Evolutionary conservation across 352 stramenopile species (phyloP), one percentile per base, ranked within the genome.

Genomic region (Phytophthora rubi): DNA sequence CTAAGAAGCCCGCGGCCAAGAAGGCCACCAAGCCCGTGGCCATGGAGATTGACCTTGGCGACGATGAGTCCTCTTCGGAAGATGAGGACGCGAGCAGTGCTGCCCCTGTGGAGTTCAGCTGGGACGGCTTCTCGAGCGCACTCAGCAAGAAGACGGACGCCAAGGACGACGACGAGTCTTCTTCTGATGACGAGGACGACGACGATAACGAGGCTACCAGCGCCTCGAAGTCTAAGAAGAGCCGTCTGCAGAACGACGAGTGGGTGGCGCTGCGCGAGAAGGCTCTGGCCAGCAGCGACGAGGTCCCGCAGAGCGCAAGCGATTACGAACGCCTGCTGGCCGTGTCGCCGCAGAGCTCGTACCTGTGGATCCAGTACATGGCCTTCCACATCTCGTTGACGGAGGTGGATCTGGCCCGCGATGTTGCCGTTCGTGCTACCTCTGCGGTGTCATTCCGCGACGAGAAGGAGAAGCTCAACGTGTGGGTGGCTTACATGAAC

Each of bases 311-410:
- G 73, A 97, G 86, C 7, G 83, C 93, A 12, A 92, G 93, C 49
- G 96, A 99, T 74, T 99, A 98, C 78, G 96, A 99, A 76, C 95
- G 97, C 21, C 77, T 99, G 49, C 77, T 99, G 53, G 94, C 93
- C 10, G 93, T 95, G 53, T 96, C 89, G 57, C 97, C 97, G 15
- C 97, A 98, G 75, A 98, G 89, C 68, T 98, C 95, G 53, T 98
- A 97, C 79, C 61, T 98, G 65, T 99, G 96, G 96, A 99, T 99
- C 71, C 92, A 97, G 71, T 99, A 98, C 85, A 99, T 99, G 96
- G 97, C 97, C 15, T 99, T 98, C 82, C 91, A 99, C 77, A 82
- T 99, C 35, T 98, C 94, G 42, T 79, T 98, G 21, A 98, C 94
- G 37, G 95, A 99, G 68, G 88, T 99, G 54, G 89, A 92, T 8